Base-by-base conservation (phyloP, 345 rosid genomes). In the Salix exigua region DNA sequence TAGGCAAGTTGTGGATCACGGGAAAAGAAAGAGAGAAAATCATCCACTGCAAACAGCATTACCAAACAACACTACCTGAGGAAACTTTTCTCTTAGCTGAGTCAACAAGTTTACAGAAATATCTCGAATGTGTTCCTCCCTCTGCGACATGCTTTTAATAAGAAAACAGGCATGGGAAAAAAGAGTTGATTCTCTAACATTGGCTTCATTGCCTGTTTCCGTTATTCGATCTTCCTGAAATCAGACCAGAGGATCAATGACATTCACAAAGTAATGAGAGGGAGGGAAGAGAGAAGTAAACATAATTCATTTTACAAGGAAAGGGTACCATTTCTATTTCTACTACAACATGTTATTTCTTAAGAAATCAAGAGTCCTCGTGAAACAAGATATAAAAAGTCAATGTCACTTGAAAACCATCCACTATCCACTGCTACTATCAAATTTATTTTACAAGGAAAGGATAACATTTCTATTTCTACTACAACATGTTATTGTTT, bases 81-180 rank as follows among this genome's bases (percentile, higher is more conserved):
- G 93, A 86, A 96, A 96, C 88, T 84, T 94, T 79, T 96, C 99
- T 84, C 95, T 92, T 61, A 96, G 95, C 83, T 92, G 97, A 79
- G 88, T 82, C 89, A 96, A 87, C 85, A 94, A 83, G 86, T 91
- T 92, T 70, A 88, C 91, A 77, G 98, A 84, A 80, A 90, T 87
- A 87, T 96, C 92, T 33, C 99, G 89, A 71, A 96, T 81, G 81
- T 89, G 92, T 79, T 92, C 98, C 86, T 96, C 99, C 80, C 99
- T 94, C 89, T 89, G 94, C 5, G 98, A 91, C 97, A 96, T 85
- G 82, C 94, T 88, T 86, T 91, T 91, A 68, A 96, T 92, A 68
- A 96, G 97, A 83, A 94, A 96, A 84, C 97, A 90, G 58, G 92
- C 87, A 85, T 96, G 99, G 73, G 92, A 86, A 79, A 80, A 88